Percentiles rank a stretch among this genome's conserved stretches.
These are phyloP conservation scores for Aspergillus sp. DNA, from an alignment of 2,329 filamentous ascomycete genomes.

Conservation along the genomic window DNA sequence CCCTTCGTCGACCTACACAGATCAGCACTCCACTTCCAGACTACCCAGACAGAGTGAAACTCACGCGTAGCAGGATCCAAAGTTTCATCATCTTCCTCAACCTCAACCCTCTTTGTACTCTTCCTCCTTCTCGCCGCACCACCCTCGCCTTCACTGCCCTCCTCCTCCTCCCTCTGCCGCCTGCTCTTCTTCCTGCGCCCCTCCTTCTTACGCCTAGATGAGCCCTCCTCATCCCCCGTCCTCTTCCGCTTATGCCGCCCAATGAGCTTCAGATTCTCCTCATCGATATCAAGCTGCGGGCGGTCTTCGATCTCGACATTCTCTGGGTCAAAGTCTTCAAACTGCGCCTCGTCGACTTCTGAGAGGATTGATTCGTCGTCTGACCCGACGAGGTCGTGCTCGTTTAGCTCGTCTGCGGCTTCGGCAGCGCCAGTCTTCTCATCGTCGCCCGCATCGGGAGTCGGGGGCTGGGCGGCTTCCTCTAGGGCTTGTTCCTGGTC, in stretches of 20 bases:
- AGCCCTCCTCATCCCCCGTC: conserved; percentile 63
- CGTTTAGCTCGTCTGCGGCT: conserved; percentile 35
- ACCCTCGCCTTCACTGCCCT: conserved; percentile 51
- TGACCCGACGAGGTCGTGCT: conserved; percentile 41
- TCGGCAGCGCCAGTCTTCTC: conserved; percentile 32
- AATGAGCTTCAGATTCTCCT: conserved; percentile 64
- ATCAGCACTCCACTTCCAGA: conserved; percentile 2
- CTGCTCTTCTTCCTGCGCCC: conserved; percentile 66
- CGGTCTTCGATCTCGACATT: conserved; percentile 66
- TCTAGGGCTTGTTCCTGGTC: conserved; percentile 11
- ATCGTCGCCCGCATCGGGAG: conserved; percentile 31
- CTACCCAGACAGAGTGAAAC: conserved; percentile 27
- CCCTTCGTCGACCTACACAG: conserved; percentile 68
- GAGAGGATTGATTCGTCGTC: conserved; percentile 67
- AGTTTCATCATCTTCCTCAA: conserved; percentile 74
- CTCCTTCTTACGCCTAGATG: conserved; percentile 71
- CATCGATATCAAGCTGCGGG: conserved; percentile 62
- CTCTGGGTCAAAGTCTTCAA: conserved; percentile 66
- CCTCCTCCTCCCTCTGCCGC: conserved; percentile 68
- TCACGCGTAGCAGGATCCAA: conserved; percentile 81
- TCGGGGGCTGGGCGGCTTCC: conserved; percentile 32
- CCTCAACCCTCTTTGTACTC: conserved; percentile 54
- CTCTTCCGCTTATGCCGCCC: conserved; percentile 69
- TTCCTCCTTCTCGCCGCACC: conserved; percentile 56
- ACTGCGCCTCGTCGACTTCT: conserved; percentile 68